phyloP scores from a whole-genome alignment of 1,284 basidiomycete species.

The Leccinum griseonigrum region DNA sequence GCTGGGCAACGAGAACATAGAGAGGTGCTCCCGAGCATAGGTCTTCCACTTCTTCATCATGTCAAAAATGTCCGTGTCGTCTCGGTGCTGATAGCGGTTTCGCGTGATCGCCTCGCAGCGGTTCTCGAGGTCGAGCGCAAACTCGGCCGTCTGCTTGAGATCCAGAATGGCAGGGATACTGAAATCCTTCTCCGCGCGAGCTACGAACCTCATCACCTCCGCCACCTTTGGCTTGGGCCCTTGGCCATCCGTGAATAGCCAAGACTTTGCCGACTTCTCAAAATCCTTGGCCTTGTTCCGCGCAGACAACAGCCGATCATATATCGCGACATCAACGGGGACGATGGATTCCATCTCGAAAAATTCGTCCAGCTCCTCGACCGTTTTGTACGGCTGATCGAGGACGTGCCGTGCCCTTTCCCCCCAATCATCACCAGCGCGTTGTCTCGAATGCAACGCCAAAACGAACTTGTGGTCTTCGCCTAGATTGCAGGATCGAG shows the following conservation, averaged over 20 bases:
- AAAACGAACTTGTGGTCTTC: slow-evolving; percentile 59
- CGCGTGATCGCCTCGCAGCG: slow-evolving; percentile 72
- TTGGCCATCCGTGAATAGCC: slow-evolving; percentile 55
- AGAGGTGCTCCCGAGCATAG: slow-evolving; percentile 68
- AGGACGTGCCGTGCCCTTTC: slow-evolving; percentile 60
- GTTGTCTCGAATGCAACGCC: slow-evolving; percentile 54
- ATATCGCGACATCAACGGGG: slow-evolving; percentile 60
- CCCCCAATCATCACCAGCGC: slow-evolving; percentile 70
- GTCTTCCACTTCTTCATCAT: slow-evolving; percentile 68
- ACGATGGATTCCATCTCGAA: slow-evolving; percentile 55
- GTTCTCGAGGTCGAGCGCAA: slow-evolving; percentile 69
- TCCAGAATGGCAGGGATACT: slow-evolving; percentile 63
- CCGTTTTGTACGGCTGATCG: slow-evolving; percentile 62
- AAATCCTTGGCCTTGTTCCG: slow-evolving; percentile 68
- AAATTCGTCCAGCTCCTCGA: slow-evolving; percentile 70
- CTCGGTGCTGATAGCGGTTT: slow-evolving; percentile 52
- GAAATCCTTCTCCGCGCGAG: slow-evolving; percentile 73
- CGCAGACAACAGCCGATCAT: slow-evolving; percentile 57
- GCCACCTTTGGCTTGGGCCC: slow-evolving; percentile 57
- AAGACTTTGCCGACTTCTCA: slow-evolving; percentile 71
- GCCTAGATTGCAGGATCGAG: slow-evolving; percentile 62
- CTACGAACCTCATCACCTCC: slow-evolving; percentile 64
- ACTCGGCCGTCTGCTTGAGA: slow-evolving; percentile 63
- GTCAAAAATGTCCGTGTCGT: slow-evolving; percentile 62
- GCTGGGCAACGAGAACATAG: slow-evolving; percentile 66